Evolutionary conservation across 2,329 filamentous ascomycete species (phyloP), one percentile per base, ranked within the genome.

Genomic region (Aspergillus sp.): DNA sequence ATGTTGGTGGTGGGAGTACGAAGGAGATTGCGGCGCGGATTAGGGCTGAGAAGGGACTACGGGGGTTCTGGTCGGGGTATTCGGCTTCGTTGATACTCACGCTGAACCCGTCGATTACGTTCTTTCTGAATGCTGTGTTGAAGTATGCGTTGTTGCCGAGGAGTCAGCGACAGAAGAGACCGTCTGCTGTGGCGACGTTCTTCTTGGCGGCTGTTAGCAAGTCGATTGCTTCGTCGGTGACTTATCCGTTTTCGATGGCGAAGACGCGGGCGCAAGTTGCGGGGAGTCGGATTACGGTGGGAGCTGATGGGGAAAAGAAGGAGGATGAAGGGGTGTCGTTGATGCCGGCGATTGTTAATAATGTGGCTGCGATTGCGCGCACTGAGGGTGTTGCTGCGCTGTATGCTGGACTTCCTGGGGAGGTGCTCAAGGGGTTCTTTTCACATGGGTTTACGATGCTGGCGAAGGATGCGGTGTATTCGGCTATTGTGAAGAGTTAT

Each of bases 61-160:
- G 80, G 48, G 92, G 91, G 2, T 89, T 96, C 68, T 96, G 92
- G 93, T 89, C 91, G 0, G 92, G 92, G 0, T 96, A 96, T 74
- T 91, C 90, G 19, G 91, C 92, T 2, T 88, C 85, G 21, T 75
- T 96, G 60, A 82, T 96, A 41, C 78, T 96, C 54, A 93, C 92
- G 0, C 81, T 96, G 27, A 96, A 96, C 69, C 92, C 93, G 1
- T 89, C 89, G 65, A 84, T 96, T 64, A 96, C 93, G 0, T 93
- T 96, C 72, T 88, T 94, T 66, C 80, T 96, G 30, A 91, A 96
- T 70, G 88, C 91, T 67, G 78, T 88, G 7, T 78, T 95, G 19
- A 88, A 89, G 65, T 82, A 85, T 55, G 71, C 81, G 1, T 72
- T 90, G 2, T 79, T 92, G 1, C 80, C 83, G 3, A 77, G 80